A percentile compares a stretch with the other conserved stretches of the same genome.
Conservation (phyloP, 257 asterid species). For the Craterostigma plantagineum region DNA sequence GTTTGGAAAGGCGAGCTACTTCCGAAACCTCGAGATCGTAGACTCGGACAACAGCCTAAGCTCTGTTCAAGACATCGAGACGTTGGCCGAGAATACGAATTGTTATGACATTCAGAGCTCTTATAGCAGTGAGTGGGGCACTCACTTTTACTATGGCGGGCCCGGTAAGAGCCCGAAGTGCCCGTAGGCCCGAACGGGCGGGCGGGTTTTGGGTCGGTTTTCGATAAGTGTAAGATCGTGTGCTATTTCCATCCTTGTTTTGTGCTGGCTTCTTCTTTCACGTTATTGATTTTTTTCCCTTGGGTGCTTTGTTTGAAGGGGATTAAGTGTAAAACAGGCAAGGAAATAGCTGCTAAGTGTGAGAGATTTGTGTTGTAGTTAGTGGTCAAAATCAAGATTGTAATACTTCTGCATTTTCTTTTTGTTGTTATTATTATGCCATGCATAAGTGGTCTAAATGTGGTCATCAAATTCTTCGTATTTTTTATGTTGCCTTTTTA, state of each 20-base stretch:
- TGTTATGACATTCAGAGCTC: constrained; percentile 61
- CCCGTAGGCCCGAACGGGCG: constrained; percentile 9
- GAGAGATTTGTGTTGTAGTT: too few relatives aligned
- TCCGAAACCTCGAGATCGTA: constrained; percentile 60
- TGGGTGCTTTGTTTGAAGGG: not conserved
- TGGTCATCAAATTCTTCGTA: too few relatives aligned
- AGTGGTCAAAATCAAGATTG: too few relatives aligned
- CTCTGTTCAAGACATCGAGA: constrained; percentile 43
- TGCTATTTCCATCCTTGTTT: constrained; percentile 1
- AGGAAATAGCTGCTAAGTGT: not conserved
- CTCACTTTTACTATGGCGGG: constrained; percentile 82
- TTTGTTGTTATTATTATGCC: too few relatives aligned
- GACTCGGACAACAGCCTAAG: constrained; percentile 51
- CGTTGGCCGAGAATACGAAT: constrained; percentile 56
- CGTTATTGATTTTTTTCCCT: not conserved
- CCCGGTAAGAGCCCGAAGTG: constrained; percentile 60
- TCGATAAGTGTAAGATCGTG: not conserved
- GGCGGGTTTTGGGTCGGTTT: not conserved
- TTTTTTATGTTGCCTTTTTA: too few relatives aligned
- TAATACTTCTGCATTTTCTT: too few relatives aligned
- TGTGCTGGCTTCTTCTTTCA: not conserved
- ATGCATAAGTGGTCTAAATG: too few relatives aligned
- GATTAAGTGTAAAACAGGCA: not conserved
- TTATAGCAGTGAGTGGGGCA: constrained; percentile 61
- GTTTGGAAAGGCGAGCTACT: constrained; percentile 62